A percentile compares a stretch with the other conserved stretches of the same genome.
Conservation (phyloP, 2,329 filamentous ascomycete species). For the Arthroderma uncinatum region DNA sequence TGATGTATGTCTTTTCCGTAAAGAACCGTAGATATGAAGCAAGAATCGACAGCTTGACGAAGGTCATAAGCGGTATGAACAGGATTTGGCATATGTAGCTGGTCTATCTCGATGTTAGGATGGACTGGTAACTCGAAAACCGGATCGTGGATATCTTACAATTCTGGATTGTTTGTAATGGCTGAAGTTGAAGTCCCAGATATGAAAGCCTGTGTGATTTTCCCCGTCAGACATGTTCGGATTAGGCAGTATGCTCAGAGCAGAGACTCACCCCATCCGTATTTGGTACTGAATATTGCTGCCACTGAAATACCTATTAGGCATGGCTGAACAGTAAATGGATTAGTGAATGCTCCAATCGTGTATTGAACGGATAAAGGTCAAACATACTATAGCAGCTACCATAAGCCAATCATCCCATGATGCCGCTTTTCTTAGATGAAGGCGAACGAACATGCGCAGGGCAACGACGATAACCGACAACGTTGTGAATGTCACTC, state of each 20-base stretch:
- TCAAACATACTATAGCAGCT: constrained; percentile 13
- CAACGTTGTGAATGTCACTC: constrained; percentile 18
- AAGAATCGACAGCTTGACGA: constrained; percentile 15
- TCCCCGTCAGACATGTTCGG: neutral
- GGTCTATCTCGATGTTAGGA: constrained; percentile 8
- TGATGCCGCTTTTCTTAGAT: constrained; percentile 14
- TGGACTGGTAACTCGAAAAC: neutral
- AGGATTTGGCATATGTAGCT: constrained; percentile 14
- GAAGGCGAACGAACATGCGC: constrained; percentile 16
- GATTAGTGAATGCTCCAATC: neutral
- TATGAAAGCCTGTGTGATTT: constrained; percentile 11
- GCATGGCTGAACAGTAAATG: constrained; percentile 10
- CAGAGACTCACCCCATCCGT: constrained; percentile 15
- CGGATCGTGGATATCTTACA: constrained; percentile 5
- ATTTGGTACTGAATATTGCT: constrained; percentile 13
- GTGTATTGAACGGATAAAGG: neutral
- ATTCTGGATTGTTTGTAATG: constrained; percentile 9
- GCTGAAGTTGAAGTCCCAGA: constrained; percentile 15
- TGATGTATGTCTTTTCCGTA: constrained; percentile 7
- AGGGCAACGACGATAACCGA: constrained; percentile 17
- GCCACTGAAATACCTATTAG: constrained; percentile 9
- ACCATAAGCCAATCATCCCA: constrained; percentile 18
- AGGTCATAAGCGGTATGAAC: constrained; percentile 12
- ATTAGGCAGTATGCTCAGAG: neutral
- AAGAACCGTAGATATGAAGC: constrained; percentile 14